A percentile compares a stretch with the other conserved stretches of the same genome.
Conservation (phyloP, 2,329 filamentous ascomycete species). For the Trichophyton mentagrophytes region DNA sequence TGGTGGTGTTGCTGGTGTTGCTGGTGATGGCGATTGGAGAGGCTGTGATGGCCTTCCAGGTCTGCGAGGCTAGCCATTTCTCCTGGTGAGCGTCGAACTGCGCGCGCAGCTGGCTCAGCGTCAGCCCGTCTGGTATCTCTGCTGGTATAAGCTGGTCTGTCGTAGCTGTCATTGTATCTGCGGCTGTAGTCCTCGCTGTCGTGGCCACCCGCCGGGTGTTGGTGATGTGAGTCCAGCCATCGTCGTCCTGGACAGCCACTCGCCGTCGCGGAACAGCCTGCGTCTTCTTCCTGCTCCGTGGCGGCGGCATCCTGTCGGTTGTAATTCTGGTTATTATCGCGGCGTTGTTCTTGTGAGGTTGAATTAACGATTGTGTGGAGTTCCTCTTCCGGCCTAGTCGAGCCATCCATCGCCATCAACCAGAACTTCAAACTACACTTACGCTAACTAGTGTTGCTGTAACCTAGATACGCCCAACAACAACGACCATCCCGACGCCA, state of each 20-base stretch:
- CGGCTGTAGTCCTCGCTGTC: neutral
- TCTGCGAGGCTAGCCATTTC: slow-evolving; percentile 21
- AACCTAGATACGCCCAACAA: too few species aligned
- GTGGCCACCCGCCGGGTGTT: slow-evolving; percentile 6
- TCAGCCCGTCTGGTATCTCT: slow-evolving; percentile 25
- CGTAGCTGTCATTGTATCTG: neutral
- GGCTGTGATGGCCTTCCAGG: slow-evolving; percentile 16
- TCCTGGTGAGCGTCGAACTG: slow-evolving; percentile 21
- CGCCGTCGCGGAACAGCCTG: slow-evolving; percentile 14
- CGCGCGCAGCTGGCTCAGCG: slow-evolving; percentile 19
- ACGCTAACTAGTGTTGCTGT: too few species aligned
- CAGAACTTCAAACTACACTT: too few species aligned
- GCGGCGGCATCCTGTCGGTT: neutral
- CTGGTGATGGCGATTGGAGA: neutral
- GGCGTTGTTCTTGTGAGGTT: neutral
- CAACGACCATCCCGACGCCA: too few species aligned
- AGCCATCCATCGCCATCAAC: too few species aligned
- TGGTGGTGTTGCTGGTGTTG: neutral
- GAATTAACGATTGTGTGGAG: neutral
- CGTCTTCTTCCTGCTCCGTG: neutral
- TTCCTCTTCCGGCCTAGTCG: neutral
- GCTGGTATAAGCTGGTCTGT: slow-evolving; percentile 21
- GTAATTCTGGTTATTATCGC: neutral
- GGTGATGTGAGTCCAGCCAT: slow-evolving; percentile 31
- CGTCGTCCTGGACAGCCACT: slow-evolving; percentile 23